phyloP scores from a whole-genome alignment of 805 yeast species.

The Saturnispora besseyi region DNA sequence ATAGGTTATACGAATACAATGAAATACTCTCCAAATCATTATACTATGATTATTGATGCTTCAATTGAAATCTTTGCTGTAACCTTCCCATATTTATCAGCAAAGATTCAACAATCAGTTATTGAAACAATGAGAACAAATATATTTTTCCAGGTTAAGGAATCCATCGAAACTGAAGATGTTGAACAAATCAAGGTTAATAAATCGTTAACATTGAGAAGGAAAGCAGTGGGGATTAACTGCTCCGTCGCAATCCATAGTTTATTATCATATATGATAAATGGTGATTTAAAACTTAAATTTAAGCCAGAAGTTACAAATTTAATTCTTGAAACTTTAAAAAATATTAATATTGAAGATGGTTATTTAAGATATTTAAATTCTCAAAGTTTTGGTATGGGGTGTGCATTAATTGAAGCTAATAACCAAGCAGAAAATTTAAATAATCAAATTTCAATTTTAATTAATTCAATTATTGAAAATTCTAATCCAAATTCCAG shows the following conservation, averaged over 20 bases:
- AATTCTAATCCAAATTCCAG: constrained; percentile 56
- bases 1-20: constrained; percentile 30
- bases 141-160: constrained; percentile 33
- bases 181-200: constrained; percentile 9
- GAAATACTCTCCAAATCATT: constrained; percentile 33
- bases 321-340: constrained; percentile 24
- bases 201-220: constrained; percentile 18
- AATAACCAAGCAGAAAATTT: constrained; percentile 18
- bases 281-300: constrained; percentile 10
- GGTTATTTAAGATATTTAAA: constrained; percentile 20
- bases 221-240: constrained; percentile 50
- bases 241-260: constrained; percentile 57
- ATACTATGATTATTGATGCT: constrained; percentile 56
- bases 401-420: constrained; percentile 20
- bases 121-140: constrained; percentile 65
- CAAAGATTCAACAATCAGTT: constrained; percentile 80
- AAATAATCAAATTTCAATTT: constrained; percentile 38
- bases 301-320: constrained; percentile 18
- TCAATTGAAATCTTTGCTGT: constrained; percentile 70
- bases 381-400: constrained; percentile 27
- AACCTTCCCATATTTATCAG: constrained; percentile 60
- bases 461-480: constrained; percentile 59
- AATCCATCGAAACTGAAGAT: constrained; percentile 9
- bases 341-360: constrained; percentile 19
- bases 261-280: constrained; percentile 26